Base-by-base conservation (phyloP, 2,329 filamentous ascomycete genomes). In the Trichoderma oligosporum region DNA sequence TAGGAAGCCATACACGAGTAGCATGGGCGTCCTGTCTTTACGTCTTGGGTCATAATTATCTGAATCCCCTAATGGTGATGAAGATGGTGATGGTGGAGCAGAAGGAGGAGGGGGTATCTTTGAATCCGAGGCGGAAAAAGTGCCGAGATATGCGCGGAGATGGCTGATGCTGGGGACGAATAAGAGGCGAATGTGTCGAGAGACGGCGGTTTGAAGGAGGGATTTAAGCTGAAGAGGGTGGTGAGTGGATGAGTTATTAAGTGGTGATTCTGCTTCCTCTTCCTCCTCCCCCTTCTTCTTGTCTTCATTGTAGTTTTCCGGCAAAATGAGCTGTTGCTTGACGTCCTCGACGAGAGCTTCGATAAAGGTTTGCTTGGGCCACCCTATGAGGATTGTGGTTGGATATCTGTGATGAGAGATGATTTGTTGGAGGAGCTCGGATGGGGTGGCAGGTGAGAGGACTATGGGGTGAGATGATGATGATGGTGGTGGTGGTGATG, bases 161-260 rank as follows among this genome's bases (percentile, higher is more conserved):
- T 89, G 85, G 20, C 88, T 84, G 54, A 94, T 80, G 2, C 87
- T 90, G 0, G 89, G 84, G 55, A 84, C 82, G 72, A 95, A 97
- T 33, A 83, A 74, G 7, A 92, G 71, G 55, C 82, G 83, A 61
- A 95, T 80, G 64, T 86, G 83, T 27, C 84, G 82, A 7, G 89
- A 86, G 3, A 82, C 79, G 45, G 86, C 82, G 25, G 92, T 77
- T 61, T 89, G 81, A 55, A 85, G 80, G 12, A 96, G 81, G 0
- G 88, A 85, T 25, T 85, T 82, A 14, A 78, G 74, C 6, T 89
- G 73, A 7, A 91, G 74, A 20, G 59, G 61, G 1, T 60, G 58
- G 2, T 7, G 16, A n/a, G n/a, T n/a, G 8, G 54, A 11, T 24
- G 12, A 24, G n/a, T 20, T 11, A n/a, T 31, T 8, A n/a, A n/a